A percentile compares a stretch with the other conserved stretches of the same genome.
phyloP scores from a whole-genome alignment of 768 basidiomycete genomes.

The Boletus huronensis region DNA sequence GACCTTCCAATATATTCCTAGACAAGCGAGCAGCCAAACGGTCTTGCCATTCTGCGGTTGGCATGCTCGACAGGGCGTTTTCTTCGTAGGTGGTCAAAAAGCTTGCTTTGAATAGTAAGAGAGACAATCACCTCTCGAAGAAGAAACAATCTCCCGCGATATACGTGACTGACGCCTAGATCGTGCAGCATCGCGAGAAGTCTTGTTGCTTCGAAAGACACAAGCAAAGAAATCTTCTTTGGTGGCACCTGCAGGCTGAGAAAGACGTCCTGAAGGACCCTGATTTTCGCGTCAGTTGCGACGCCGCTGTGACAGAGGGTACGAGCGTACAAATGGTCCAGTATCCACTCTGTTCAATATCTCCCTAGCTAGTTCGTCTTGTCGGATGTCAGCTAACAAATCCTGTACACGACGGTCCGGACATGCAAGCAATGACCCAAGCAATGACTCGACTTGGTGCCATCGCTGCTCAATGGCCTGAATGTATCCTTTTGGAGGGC shows the following conservation, averaged over 20 bases:
- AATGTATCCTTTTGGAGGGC: conserved; percentile 88
- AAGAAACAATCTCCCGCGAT: conserved; percentile 77
- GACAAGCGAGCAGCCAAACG: conserved; percentile 57
- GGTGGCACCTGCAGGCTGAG: conserved; percentile 57
- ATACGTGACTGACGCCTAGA: conserved; percentile 72
- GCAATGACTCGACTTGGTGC: conserved; percentile 89
- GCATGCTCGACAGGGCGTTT: conserved; percentile 55
- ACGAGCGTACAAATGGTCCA: conserved; percentile 66
- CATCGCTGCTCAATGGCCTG: conserved; percentile 89
- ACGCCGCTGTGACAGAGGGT: not conserved
- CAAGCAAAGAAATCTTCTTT: conserved; percentile 80
- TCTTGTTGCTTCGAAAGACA: conserved; percentile 58
- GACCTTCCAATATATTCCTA: conserved; percentile 18
- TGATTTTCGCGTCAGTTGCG: conserved; percentile 27
- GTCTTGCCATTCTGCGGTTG: conserved; percentile 79
- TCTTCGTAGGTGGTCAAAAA: conserved; percentile 35
- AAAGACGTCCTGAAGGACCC: conserved; percentile 67
- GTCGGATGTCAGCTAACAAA: conserved; percentile 58
- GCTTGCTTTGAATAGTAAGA: not conserved
- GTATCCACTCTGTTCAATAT: conserved; percentile 74
- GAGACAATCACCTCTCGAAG: conserved; percentile 46
- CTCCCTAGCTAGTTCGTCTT: conserved; percentile 73
- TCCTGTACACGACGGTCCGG: conserved; percentile 61
- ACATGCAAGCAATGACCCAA: conserved; percentile 77
- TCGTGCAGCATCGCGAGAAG: conserved; percentile 52